Percentiles rank a stretch among this genome's conserved stretches.
Conservation (phyloP, 148 eudicot genomes). For the Cornus florida region DNA sequence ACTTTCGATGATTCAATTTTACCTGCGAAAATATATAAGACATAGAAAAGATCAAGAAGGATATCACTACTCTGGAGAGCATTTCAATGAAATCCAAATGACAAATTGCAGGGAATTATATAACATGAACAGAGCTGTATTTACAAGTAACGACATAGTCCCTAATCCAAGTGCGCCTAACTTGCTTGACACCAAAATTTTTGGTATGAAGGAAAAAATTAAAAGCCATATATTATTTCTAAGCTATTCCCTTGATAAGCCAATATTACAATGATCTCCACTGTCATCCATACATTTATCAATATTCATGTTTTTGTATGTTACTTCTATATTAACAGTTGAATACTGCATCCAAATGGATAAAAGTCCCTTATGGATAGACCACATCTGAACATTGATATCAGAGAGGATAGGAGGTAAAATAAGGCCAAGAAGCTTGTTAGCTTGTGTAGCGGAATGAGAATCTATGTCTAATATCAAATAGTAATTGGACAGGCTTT, state of each 20-base stretch:
- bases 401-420: not conserved
- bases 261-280: not conserved
- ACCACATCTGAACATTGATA: not conserved
- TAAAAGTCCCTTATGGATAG: no score
- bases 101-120: constrained; percentile 2
- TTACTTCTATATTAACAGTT: not conserved
- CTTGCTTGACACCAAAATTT: not conserved
- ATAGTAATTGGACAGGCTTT: not conserved
- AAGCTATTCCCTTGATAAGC: not conserved
- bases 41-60: not conserved
- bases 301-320: constrained; percentile 1
- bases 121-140: not conserved
- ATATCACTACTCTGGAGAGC: not conserved
- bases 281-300: not conserved
- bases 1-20: constrained; percentile 89
- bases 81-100: not conserved
- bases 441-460: not conserved
- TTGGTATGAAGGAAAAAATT: not conserved
- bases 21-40: constrained; percentile 45
- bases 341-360: no score
- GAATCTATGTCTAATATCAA: not conserved
- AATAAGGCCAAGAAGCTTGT: constrained; percentile 3
- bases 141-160: not conserved
- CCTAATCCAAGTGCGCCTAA: constrained; percentile 1
- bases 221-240: not conserved